Evolutionary conservation across 1,284 basidiomycete species (phyloP).

Genomic region (Tausonia pullulans): DNA sequence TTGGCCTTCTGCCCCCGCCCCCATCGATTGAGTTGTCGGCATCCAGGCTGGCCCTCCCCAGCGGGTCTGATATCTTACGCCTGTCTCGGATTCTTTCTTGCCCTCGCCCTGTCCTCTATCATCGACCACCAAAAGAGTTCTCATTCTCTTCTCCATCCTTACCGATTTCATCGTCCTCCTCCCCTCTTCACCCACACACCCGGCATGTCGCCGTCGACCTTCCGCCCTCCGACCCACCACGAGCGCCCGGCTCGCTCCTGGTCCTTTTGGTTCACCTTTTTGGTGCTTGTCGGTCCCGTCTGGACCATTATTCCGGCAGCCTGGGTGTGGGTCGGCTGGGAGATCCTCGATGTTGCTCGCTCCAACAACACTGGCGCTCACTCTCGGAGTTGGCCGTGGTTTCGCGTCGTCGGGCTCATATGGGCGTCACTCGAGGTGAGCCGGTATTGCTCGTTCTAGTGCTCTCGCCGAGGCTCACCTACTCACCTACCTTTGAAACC

Average conservation of each 20-base stretch:
- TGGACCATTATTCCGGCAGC: background rate
- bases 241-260: background rate
- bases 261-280: background rate
- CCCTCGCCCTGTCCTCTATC: no score
- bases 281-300: background rate
- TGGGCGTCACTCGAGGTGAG: constrained; percentile 9
- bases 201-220: background rate
- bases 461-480: background rate
- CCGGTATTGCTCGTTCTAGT: background rate
- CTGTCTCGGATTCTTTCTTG: no score
- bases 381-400: background rate
- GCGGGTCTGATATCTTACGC: no score
- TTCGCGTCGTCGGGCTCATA: background rate
- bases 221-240: background rate
- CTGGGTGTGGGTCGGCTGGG: background rate
- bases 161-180: background rate
- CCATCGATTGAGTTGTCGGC: no score
- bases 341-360: background rate
- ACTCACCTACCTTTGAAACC: background rate
- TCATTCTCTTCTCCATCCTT: background rate
- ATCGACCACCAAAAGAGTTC: background rate
- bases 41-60: no score
- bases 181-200: background rate
- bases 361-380: background rate
- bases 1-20: no score